Evolutionary conservation across 495 filamentous ascomycete genomes (phyloP).

Genomic region (Podospora australis): DNA sequence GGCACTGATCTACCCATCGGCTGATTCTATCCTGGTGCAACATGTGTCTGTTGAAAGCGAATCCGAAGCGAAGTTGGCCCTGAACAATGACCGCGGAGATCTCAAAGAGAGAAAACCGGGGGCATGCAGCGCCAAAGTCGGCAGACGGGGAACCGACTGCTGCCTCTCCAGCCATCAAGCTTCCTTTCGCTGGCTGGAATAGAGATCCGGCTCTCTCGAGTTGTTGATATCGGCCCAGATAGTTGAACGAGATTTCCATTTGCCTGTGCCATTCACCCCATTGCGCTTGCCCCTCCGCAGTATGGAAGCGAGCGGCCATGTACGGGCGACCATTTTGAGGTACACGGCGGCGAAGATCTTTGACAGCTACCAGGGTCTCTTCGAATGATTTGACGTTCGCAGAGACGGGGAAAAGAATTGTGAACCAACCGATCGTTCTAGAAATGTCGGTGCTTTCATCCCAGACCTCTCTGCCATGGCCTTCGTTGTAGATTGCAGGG

Average conservation of each 20-base stretch:
- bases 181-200: constrained; percentile 35
- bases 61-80: constrained; percentile 47
- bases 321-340: constrained; percentile 16
- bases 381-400: constrained; percentile 6
- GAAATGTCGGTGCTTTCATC: constrained; percentile 16
- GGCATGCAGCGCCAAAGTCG: constrained; percentile 35
- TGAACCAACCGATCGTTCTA: constrained; percentile 27
- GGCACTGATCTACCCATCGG: constrained; percentile 44
- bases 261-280: constrained; percentile 31
- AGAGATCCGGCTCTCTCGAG: constrained; percentile 50
- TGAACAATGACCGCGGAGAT: constrained; percentile 36
- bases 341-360: constrained; percentile 17
- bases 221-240: constrained; percentile 55
- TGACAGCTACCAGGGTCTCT: constrained; percentile 15
- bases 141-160: constrained; percentile 20
- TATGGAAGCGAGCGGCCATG: constrained; percentile 32
- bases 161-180: constrained; percentile 19
- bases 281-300: constrained; percentile 22
- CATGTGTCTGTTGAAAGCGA: constrained; percentile 53
- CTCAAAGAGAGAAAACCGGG: constrained; percentile 53
- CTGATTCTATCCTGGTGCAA: constrained; percentile 43
- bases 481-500: constrained; percentile 40
- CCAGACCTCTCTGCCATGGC: constrained; percentile 25
- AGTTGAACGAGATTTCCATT: constrained; percentile 59
- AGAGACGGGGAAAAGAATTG: constrained; percentile 19